A percentile compares a stretch with the other conserved stretches of the same genome.
Evolutionary conservation across 192 early-diverging fungal species (phyloP).

Genomic region (Gryganskiella cystojenkinii): DNA sequence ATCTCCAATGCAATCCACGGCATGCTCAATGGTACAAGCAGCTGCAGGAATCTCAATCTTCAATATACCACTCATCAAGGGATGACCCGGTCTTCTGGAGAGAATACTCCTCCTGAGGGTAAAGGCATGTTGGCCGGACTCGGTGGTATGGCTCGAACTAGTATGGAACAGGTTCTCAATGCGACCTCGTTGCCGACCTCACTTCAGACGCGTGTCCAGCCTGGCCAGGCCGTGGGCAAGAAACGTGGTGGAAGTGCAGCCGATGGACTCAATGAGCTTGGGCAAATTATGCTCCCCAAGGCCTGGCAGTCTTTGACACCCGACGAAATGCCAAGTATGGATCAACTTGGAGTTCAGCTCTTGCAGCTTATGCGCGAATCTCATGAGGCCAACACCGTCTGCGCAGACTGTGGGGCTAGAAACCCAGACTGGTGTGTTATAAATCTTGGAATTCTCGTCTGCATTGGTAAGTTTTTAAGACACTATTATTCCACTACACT

Average conservation of each 20-base stretch:
- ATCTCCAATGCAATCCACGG: constrained; percentile 77
- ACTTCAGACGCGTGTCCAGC: constrained; percentile 41
- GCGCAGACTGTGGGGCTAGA: constrained; percentile 75
- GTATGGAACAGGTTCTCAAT: constrained; percentile 34
- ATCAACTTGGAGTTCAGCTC: constrained; percentile 25
- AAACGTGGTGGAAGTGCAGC: constrained; percentile 40
- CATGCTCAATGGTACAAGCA: constrained; percentile 65
- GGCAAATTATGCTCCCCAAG: constrained; percentile 28
- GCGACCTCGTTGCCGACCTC: constrained; percentile 31
- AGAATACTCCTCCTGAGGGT: constrained; percentile 11
- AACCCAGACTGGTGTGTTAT: constrained; percentile 78
- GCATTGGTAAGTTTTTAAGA: constrained; percentile 63
- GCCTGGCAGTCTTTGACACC: background rate
- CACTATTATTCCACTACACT: background rate
- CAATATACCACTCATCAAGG: constrained; percentile 3
- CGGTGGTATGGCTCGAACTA: constrained; percentile 12
- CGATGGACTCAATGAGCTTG: constrained; percentile 39
- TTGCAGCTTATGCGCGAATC: constrained; percentile 32
- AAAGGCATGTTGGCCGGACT: constrained; percentile 28
- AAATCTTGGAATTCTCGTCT: constrained; percentile 73
- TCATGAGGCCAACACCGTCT: constrained; percentile 58
- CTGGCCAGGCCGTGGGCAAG: constrained; percentile 39
- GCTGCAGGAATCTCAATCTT: constrained; percentile 41
- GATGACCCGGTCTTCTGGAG: constrained; percentile 1
- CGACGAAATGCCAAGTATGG: background rate